A percentile compares a stretch with the other conserved stretches of the same genome.
Evolutionary conservation across 192 early-diverging fungal genomes (phyloP).

Genomic region (Phycomyces nitens): DNA sequence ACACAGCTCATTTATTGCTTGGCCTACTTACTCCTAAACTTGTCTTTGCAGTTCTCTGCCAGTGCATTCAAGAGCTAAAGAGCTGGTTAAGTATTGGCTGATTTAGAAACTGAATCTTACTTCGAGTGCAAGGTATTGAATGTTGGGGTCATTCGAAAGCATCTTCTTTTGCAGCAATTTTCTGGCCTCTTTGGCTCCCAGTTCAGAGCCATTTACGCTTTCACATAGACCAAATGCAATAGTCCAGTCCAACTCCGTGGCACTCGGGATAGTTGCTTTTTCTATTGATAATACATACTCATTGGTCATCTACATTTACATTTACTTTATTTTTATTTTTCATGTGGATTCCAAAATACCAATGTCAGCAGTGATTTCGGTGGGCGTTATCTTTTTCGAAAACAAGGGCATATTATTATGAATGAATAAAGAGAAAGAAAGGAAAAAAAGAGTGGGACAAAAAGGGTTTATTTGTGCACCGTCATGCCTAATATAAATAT

Average conservation of each 20-base stretch:
- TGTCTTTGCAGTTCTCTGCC: slow-evolving; percentile 26
- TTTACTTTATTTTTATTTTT: no score
- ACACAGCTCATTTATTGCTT: neutral
- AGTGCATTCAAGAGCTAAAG: slow-evolving; percentile 25
- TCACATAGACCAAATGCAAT: slow-evolving; percentile 28
- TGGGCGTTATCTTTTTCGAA: slow-evolving; percentile 36
- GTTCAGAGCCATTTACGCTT: slow-evolving; percentile 23
- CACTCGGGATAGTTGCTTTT: slow-evolving; percentile 15
- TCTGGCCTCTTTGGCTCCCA: slow-evolving; percentile 37
- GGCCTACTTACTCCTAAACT: slow-evolving; percentile 17
- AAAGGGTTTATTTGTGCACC: neutral
- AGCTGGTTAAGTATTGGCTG: neutral
- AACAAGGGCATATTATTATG: slow-evolving; percentile 32
- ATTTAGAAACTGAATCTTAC: slow-evolving; percentile 7
- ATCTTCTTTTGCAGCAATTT: slow-evolving; percentile 37
- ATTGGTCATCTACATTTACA: neutral
- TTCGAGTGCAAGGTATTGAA: slow-evolving; percentile 26
- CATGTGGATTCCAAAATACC: slow-evolving; percentile 15
- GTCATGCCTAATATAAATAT: neutral
- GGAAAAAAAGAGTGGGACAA: neutral
- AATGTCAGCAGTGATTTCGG: slow-evolving; percentile 34
- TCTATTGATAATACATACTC: slow-evolving; percentile 9
- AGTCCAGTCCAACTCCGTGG: slow-evolving; percentile 32
- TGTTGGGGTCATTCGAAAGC: slow-evolving; percentile 11
- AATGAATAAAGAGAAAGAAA: slow-evolving; percentile 1